phyloP scores from a whole-genome alignment of 2,329 filamentous ascomycete genomes.

The Pyrenochaeta sp. region DNA sequence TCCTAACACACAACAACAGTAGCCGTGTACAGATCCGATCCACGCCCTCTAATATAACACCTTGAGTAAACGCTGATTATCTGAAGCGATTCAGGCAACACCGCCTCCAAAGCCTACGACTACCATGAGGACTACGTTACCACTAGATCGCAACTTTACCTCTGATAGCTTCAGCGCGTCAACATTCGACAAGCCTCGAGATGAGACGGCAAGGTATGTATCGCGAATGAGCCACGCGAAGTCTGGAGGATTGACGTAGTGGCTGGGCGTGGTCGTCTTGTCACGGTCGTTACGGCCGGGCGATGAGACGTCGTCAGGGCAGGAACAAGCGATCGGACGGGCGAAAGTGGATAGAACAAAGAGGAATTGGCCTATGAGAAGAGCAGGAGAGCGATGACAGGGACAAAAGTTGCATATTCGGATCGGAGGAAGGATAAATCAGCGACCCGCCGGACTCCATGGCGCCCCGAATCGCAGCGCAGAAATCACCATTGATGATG shows the following conservation, averaged over 20 bases:
- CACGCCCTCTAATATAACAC: conserved; percentile 3
- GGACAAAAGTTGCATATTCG: conserved; percentile 17
- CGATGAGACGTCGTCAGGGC: conserved; percentile 13
- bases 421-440: conserved; percentile 10
- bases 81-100: conserved; percentile 21
- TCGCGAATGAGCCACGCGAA: conserved; percentile 19
- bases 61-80: conserved; percentile 5
- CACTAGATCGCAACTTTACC: conserved; percentile 9
- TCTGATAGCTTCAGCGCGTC: conserved; percentile 14
- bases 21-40: conserved; percentile 1
- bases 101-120: conserved; percentile 38
- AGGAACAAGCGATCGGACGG: conserved; percentile 24
- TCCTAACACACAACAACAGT: conserved; percentile 6
- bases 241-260: conserved; percentile 13
- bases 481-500: conserved; percentile 14
- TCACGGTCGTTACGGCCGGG: not conserved
- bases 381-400: conserved; percentile 15
- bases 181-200: conserved; percentile 17
- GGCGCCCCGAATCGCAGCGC: conserved; percentile 15
- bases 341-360: conserved; percentile 8
- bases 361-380: conserved; percentile 20
- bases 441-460: conserved; percentile 17
- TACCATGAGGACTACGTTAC: conserved; percentile 30
- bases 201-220: conserved; percentile 9
- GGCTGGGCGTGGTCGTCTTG: conserved; percentile 1